phyloP scores from a whole-genome alignment of 495 filamentous ascomycete species.

The Trichoderma gamsii region DNA sequence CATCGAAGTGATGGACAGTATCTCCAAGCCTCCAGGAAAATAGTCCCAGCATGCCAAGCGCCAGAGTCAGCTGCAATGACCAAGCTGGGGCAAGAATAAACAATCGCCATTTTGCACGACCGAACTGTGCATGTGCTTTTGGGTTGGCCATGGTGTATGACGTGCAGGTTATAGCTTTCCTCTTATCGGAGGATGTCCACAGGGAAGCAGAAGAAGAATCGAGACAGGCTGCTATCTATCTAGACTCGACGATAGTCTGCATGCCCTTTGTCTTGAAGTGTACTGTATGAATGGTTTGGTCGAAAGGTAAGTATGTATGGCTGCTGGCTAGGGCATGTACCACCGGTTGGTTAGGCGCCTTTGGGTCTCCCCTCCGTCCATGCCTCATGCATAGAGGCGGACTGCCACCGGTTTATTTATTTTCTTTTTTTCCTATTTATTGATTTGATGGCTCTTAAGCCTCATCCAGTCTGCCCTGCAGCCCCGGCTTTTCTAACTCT shows the following conservation, averaged over 20 bases:
- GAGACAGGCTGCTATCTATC: not conserved
- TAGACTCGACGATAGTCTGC: not conserved
- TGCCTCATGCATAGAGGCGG: not conserved
- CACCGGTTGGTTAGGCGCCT: not conserved
- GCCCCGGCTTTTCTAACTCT: not conserved
- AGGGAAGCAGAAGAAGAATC: not conserved
- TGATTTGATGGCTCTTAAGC: not conserved
- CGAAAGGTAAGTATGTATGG: not conserved
- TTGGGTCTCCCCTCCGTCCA: not conserved
- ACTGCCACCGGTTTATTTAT: not conserved
- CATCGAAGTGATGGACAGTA: slow-evolving; percentile 35
- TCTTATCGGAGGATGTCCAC: not conserved
- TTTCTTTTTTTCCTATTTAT: not conserved
- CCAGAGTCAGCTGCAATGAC: slow-evolving; percentile 32
- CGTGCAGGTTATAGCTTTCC: not conserved
- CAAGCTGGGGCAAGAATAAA: slow-evolving; percentile 36
- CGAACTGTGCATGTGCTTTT: slow-evolving; percentile 38
- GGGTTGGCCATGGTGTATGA: slow-evolving; percentile 25
- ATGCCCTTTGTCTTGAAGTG: not conserved
- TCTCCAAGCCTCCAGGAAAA: slow-evolving; percentile 43
- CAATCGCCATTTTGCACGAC: slow-evolving; percentile 38
- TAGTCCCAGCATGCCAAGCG: slow-evolving; percentile 39
- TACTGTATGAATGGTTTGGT: not conserved
- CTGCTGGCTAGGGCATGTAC: not conserved
- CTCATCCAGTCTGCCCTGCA: slow-evolving; percentile 10